These are phyloP conservation scores for Xylariaceae sp. DNA, from an alignment of 2,329 filamentous ascomycete species.

Conservation along the genomic window DNA sequence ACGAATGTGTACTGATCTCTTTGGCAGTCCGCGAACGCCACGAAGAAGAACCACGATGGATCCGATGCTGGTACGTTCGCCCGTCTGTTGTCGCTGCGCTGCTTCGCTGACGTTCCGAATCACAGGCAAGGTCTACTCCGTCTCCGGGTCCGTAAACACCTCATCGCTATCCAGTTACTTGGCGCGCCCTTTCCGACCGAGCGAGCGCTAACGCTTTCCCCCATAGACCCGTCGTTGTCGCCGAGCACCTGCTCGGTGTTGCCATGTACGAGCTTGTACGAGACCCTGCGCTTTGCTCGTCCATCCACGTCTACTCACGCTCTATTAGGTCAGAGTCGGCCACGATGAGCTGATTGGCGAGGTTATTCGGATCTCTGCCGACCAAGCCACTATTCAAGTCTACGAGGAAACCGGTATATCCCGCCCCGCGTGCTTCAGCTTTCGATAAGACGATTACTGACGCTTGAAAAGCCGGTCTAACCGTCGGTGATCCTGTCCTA, in stretches of 20 bases:
- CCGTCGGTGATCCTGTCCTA: conserved; percentile 84
- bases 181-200: neutral
- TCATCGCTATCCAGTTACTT: neutral
- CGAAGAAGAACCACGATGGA: conserved; percentile 31
- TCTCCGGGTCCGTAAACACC: conserved; percentile 50
- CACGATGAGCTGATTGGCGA: conserved; percentile 90
- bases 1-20: conserved; percentile 18
- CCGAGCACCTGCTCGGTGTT: conserved; percentile 97
- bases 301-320: conserved; percentile 10
- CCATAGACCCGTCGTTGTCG: conserved; percentile 79
- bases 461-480: conserved; percentile 68
- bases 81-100: neutral
- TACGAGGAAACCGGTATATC: conserved; percentile 93
- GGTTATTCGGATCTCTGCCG: conserved; percentile 93
- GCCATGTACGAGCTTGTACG: conserved; percentile 98
- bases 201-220: conserved; percentile 31
- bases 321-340: conserved; percentile 73
- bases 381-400: conserved; percentile 96
- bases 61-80: conserved; percentile 28
- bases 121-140: conserved; percentile 56
- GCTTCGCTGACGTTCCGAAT: conserved; percentile 14
- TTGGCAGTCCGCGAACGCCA: conserved; percentile 28
- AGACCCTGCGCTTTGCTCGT: conserved; percentile 12
- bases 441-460: neutral
- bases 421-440: neutral